These are phyloP conservation scores for Pseudogymnoascus pannorum DNA, from an alignment of 2,329 filamentous ascomycete species.

Conservation along the genomic window DNA sequence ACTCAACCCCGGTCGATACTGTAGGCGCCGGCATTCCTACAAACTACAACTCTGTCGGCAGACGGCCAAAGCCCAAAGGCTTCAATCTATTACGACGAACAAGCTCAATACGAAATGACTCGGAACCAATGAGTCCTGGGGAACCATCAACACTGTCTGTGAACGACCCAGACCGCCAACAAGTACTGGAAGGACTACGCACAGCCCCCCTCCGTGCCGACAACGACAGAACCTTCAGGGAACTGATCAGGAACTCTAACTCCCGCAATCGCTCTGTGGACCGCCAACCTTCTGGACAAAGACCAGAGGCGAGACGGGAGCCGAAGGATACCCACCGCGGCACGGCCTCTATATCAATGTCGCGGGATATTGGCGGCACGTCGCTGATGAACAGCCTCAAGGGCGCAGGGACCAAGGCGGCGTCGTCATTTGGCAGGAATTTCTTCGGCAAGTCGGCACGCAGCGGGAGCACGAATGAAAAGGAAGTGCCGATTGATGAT, in stretches of 20 bases:
- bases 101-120: conserved; percentile 37
- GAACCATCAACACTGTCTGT: conserved; percentile 14
- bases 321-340: conserved; percentile 33
- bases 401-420: conserved; percentile 64
- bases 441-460: conserved; percentile 72
- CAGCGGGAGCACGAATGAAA: conserved; percentile 64
- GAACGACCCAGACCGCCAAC: conserved; percentile 30
- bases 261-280: conserved; percentile 68
- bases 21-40: conserved; percentile 7
- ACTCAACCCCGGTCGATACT: neutral
- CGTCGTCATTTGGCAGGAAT: conserved; percentile 74
- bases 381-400: conserved; percentile 68
- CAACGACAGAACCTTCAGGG: conserved; percentile 59
- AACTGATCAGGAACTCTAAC: conserved; percentile 56
- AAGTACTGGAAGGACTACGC: conserved; percentile 26
- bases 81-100: conserved; percentile 33
- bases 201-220: conserved; percentile 51
- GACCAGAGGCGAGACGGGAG: conserved; percentile 32
- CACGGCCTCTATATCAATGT: conserved; percentile 40
- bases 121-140: conserved; percentile 20
- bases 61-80: conserved; percentile 27
- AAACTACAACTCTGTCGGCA: conserved; percentile 15
- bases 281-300: conserved; percentile 41
- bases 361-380: conserved; percentile 53
- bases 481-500: conserved; percentile 60